Conservation (phyloP, 148 eudicot species). For the Cornus kousa region DNA sequence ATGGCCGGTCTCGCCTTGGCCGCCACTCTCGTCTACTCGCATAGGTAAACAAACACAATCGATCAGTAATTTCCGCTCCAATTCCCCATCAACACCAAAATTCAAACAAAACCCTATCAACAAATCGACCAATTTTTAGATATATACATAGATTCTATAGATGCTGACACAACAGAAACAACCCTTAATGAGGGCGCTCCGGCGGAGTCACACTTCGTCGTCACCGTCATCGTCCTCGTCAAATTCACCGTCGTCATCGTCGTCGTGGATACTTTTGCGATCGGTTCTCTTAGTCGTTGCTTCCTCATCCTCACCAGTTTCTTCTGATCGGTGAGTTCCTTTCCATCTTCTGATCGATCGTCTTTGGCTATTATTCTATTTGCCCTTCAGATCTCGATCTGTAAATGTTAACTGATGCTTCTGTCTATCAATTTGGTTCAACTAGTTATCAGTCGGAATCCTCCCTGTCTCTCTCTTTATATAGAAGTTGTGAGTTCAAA, state of each 20-base stretch:
- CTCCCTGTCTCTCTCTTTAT: not conserved
- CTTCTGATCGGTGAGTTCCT: slow-evolving; percentile 57
- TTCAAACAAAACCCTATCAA: slow-evolving; percentile 1
- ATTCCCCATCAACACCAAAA: not conserved
- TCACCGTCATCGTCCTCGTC: slow-evolving; percentile 30
- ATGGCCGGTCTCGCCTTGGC: slow-evolving; percentile 51
- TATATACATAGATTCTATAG: not conserved
- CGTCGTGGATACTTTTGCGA: slow-evolving; percentile 71
- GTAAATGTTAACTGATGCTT: not conserved
- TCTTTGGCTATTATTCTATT: not conserved
- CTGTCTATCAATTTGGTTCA: not conserved
- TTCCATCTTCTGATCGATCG: slow-evolving; percentile 6
- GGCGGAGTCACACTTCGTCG: slow-evolving; percentile 51
- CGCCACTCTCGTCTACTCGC: slow-evolving; percentile 42
- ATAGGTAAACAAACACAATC: slow-evolving; percentile 31
- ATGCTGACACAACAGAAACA: slow-evolving; percentile 46
- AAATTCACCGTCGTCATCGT: slow-evolving; percentile 23
- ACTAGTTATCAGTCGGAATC: not conserved
- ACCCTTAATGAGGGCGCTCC: slow-evolving; percentile 51
- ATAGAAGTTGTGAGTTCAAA: not conserved
- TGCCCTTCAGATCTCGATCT: slow-evolving; percentile 21
- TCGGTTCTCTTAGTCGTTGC: slow-evolving; percentile 62
- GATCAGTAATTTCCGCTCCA: not conserved
- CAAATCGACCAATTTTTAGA: not conserved
- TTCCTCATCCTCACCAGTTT: slow-evolving; percentile 44